Evolutionary conservation across 495 filamentous ascomycete species (phyloP).

Genomic region (Extremus antarcticus): DNA sequence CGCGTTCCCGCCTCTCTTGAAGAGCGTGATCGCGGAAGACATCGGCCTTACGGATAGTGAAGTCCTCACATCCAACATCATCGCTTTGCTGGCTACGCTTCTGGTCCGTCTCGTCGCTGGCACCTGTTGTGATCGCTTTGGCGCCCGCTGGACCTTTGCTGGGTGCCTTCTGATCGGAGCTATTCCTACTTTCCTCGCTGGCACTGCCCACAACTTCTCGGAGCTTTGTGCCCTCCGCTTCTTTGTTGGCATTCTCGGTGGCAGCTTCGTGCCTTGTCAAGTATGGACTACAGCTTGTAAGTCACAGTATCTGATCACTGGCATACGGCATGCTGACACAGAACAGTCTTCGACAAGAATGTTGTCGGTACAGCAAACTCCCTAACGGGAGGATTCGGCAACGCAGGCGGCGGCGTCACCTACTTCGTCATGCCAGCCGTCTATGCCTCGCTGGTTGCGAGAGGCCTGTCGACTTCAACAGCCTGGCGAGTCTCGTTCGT

Average conservation of each 20-base stretch:
- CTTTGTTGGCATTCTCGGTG: constrained; percentile 89
- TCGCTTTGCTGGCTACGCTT: constrained; percentile 73
- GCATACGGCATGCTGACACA: not conserved
- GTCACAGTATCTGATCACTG: not conserved
- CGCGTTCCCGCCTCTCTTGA: constrained; percentile 32
- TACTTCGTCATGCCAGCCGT: constrained; percentile 88
- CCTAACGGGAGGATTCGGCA: constrained; percentile 75
- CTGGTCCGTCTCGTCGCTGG: constrained; percentile 75
- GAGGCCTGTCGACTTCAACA: constrained; percentile 16
- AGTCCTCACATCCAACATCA: constrained; percentile 83
- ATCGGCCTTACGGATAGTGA: constrained; percentile 59
- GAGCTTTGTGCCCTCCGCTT: constrained; percentile 74
- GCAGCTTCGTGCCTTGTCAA: constrained; percentile 85
- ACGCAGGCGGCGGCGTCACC: constrained; percentile 79
- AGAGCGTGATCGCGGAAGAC: constrained; percentile 44
- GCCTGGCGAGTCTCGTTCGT: constrained; percentile 31
- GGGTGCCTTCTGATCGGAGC: constrained; percentile 60
- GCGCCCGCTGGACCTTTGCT: constrained; percentile 72
- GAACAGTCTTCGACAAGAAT: constrained; percentile 57
- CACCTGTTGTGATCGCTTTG: constrained; percentile 73
- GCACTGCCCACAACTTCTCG: constrained; percentile 54
- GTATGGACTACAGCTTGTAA: constrained; percentile 83
- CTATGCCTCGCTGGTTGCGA: constrained; percentile 25
- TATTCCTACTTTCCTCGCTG: constrained; percentile 75
- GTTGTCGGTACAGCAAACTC: constrained; percentile 87